Conservation (phyloP, 805 yeast species). For the Groenewaldozyma tartarivorans region DNA sequence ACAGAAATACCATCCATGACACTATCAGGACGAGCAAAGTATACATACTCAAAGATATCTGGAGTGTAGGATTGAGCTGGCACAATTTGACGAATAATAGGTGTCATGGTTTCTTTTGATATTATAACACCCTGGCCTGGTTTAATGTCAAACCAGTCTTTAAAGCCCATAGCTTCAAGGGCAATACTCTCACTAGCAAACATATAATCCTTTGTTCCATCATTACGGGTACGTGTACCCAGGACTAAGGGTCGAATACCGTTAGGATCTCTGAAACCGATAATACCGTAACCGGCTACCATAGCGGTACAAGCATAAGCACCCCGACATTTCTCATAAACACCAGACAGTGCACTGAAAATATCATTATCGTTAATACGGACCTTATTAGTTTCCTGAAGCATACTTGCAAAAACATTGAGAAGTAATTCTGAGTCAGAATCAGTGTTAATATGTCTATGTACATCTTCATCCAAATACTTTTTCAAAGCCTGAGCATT, state of each 20-base stretch:
- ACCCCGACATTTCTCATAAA: conserved; percentile 74
- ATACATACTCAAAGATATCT: conserved; percentile 93
- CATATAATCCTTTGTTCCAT: conserved; percentile 81
- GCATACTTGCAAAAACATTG: conserved; percentile 84
- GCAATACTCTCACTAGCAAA: conserved; percentile 94
- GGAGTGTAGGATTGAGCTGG: conserved; percentile 76
- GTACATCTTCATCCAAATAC: conserved; percentile 86
- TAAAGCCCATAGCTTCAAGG: conserved; percentile 81
- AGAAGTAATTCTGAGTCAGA: conserved; percentile 86
- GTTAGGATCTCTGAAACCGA: conserved; percentile 95
- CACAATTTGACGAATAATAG: conserved; percentile 81
- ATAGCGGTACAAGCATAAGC: conserved; percentile 95
- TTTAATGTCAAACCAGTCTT: conserved; percentile 64
- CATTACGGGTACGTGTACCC: conserved; percentile 66
- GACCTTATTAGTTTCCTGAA: conserved; percentile 83
- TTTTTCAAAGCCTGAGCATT: conserved; percentile 69
- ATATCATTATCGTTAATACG: conserved; percentile 88
- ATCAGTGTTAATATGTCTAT: conserved; percentile 95
- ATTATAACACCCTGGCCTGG: conserved; percentile 98
- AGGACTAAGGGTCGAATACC: conserved; percentile 87
- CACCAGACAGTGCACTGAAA: conserved; percentile 76
- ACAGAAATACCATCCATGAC: conserved; percentile 96
- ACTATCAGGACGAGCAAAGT: conserved; percentile 96
- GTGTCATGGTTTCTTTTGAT: conserved; percentile 61
- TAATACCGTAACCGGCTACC: conserved; percentile 91